Base-by-base conservation (phyloP, 768 basidiomycete species). In the Naematelia encephala region DNA sequence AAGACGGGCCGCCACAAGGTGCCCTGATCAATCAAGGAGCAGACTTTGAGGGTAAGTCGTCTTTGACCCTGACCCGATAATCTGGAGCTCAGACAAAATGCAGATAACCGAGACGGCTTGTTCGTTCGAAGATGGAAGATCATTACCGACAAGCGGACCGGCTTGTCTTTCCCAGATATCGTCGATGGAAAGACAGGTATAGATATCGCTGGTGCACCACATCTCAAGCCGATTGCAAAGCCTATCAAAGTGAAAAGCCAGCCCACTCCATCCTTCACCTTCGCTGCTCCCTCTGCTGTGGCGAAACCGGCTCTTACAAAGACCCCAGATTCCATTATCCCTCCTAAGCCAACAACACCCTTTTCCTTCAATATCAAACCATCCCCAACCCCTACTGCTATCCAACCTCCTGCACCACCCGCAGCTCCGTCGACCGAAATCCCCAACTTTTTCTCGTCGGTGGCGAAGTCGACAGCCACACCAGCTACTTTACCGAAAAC, bases 111-210 rank as follows among this genome's bases (percentile, higher is more conserved):
- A 59, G 75, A 70, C 39, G 70, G 63, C 8, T 70, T 60, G 29
- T 74, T 68, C 56, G 61, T 69, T 25, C 19, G 61, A 8, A 21
- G 73, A 59, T 66, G 76, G 77, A 54, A 58, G 45, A 16, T 57
- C 44, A 56, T 77, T 34, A 75, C 74, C 4, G 75, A 61, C 16
- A 78, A 78, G 59, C 60, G 69, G 11, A 68, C 71, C 21, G 45
- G 43, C 19, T 57, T 64, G 0, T 55, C 68, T 1, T 74, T 74
- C 48, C 66, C 59, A 13, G 60, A 67, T 27, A 66, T 79, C 16
- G 76, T 78, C 57, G 77, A 78, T 52, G 78, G 76, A 13, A 13
- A 62, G 28, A 57, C 60, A 0, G 67, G 73, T n/a, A 58, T 63
- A 3, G 54, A 44, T 8, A 52, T 68, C 16, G 72, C 67, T 22